phyloP scores from a whole-genome alignment of 345 rosid species.

The Limnanthes douglasii region DNA sequence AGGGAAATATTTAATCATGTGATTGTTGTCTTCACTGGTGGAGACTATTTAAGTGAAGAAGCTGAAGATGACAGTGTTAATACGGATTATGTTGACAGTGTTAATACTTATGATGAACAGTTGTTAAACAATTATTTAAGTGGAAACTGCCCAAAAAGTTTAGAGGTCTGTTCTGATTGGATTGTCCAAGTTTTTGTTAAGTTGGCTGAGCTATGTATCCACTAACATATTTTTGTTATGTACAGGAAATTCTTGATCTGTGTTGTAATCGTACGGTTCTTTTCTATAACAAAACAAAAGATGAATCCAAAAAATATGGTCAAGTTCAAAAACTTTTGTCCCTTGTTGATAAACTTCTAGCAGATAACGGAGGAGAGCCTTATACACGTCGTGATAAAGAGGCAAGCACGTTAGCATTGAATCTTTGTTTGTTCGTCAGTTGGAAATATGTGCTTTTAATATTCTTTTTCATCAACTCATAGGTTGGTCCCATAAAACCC shows the following conservation, averaged over 20 bases:
- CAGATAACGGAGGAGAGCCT: slow-evolving; percentile 10
- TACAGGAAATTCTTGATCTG: slow-evolving; percentile 13
- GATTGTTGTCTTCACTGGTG: slow-evolving; percentile 16
- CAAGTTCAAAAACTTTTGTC: slow-evolving; percentile 13
- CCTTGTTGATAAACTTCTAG: slow-evolving; percentile 9
- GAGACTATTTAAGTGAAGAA: slow-evolving; percentile 11
- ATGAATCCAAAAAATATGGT: slow-evolving; percentile 2
- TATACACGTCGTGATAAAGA: too few species aligned
- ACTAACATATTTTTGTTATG: not conserved
- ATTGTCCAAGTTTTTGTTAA: not conserved
- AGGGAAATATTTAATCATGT: slow-evolving; percentile 9
- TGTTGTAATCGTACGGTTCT: slow-evolving; percentile 14
- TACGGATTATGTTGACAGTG: too few species aligned
- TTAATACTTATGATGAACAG: slow-evolving; percentile 4
- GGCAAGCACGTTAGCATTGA: too few species aligned
- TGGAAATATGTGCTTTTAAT: too few species aligned
- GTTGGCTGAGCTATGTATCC: not conserved
- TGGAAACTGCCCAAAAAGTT: slow-evolving; percentile 8
- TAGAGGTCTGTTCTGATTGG: slow-evolving; percentile 2
- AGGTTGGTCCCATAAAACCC: too few species aligned
- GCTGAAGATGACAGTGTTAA: too few species aligned
- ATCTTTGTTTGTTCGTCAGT: too few species aligned
- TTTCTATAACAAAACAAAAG: slow-evolving; percentile 10
- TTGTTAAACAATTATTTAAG: slow-evolving; percentile 11
- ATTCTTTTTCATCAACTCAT: too few species aligned